A percentile compares a stretch with the other conserved stretches of the same genome.
phyloP scores from a whole-genome alignment of 169 alveolate genomes.

The Babesia bovis region DNA sequence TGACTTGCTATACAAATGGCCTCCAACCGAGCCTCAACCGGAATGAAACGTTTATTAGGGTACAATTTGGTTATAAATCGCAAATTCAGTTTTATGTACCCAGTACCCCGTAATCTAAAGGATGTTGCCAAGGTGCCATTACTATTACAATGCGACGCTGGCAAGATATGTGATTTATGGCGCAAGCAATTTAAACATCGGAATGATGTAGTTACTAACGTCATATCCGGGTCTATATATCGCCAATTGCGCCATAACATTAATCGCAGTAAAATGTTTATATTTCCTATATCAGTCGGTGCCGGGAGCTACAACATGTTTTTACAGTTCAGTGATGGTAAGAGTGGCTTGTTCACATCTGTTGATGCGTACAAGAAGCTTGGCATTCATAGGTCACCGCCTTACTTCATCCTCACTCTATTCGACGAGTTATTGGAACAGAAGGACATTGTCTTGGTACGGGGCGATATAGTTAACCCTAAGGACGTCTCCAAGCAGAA shows the following conservation, averaged over 20 bases:
- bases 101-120: slow-evolving; percentile 20
- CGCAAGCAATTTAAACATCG: slow-evolving; percentile 9
- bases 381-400: slow-evolving; percentile 30
- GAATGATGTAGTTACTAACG: slow-evolving; percentile 12
- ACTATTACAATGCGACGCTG: slow-evolving; percentile 19
- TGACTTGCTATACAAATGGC: slow-evolving; percentile 47
- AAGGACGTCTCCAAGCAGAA: slow-evolving; percentile 38
- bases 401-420: slow-evolving; percentile 34
- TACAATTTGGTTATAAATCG: not conserved
- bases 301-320: slow-evolving; percentile 24
- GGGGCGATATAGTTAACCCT: slow-evolving; percentile 43
- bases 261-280: slow-evolving; percentile 11
- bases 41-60: not conserved
- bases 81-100: slow-evolving; percentile 33
- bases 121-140: slow-evolving; percentile 49
- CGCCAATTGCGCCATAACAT: not conserved
- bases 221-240: not conserved
- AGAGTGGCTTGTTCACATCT: slow-evolving; percentile 41
- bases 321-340: slow-evolving; percentile 14
- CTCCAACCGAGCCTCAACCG: slow-evolving; percentile 22
- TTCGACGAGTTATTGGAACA: slow-evolving; percentile 30
- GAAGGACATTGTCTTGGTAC: slow-evolving; percentile 30
- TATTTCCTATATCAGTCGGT: slow-evolving; percentile 28
- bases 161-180: slow-evolving; percentile 22
- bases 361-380: slow-evolving; percentile 5